Base-by-base conservation (phyloP, 2,329 filamentous ascomycete species). In the Tolypocladium inflatum region DNA sequence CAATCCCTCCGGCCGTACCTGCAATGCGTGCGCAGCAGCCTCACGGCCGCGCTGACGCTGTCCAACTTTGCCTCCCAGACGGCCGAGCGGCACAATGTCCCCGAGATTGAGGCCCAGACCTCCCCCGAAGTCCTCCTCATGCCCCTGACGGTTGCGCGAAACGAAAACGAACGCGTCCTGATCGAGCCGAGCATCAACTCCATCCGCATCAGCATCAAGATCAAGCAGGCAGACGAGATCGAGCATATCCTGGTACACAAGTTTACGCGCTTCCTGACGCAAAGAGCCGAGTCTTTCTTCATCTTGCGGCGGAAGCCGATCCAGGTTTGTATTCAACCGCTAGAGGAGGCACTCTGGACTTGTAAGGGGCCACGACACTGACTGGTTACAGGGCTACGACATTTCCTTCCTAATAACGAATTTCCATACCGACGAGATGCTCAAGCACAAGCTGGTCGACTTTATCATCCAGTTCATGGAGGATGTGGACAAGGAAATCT, bases 381-480 rank as follows among this genome's bases (percentile, higher is more conserved):
- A 64, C 63, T 70, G 61, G 19, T 30, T 11, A 33, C 59, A 93
- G 90, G 94, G 93, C 66, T 99, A 99, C 73, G 94, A 99, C 68
- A 99, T 99, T 66, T 97, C 92, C 9, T 99, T 99, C 80, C 74
- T 99, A 70, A 96, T 99, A 70, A 99, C 94, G 53, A 99, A 99
- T 77, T 95, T 94, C 80, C 94, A 99, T 69, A 97, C 94, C 5
- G 94, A 97, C 74, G 90, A 95, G 72, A 96, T 99, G 91, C 75
- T 97, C 71, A 97, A 97, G 80, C 93, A 99, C 73, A 97, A 99
- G 80, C 81, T 99, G 66, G 95, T 99, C 39, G 94, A 99, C 73
- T 99, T 99, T 70, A 96, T 99, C 66, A 97, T 99, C 64, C 88
- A 97, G 70, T 99, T 99, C 70, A 97, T 99, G 93, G 93, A 99